Percentiles rank a stretch among this genome's conserved stretches.
Conservation (phyloP, 345 rosid species). For the Populus nigra region DNA sequence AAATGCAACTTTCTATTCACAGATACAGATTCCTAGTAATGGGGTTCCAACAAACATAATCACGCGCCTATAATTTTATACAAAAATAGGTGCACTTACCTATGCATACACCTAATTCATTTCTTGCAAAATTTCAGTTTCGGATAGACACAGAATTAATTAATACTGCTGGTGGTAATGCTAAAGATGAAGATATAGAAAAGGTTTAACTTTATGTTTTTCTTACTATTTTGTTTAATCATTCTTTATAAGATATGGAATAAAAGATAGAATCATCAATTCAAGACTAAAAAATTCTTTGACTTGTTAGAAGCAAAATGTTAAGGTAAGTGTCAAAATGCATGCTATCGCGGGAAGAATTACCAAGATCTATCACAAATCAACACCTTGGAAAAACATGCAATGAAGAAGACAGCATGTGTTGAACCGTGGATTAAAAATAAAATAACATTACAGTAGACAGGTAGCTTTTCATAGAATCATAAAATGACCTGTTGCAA, state of each 20-base stretch:
- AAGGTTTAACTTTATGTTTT: not conserved
- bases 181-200: not conserved
- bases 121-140: not conserved
- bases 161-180: not conserved
- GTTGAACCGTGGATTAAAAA: slow-evolving; percentile 6
- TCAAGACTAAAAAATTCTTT: not conserved
- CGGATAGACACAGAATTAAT: not conserved
- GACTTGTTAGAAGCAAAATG: not conserved
- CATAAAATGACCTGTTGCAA: slow-evolving; percentile 78
- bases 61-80: not conserved
- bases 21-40: not conserved
- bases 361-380: not conserved
- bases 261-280: not conserved
- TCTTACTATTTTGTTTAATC: not conserved
- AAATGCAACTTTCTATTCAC: not conserved
- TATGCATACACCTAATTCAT: not conserved
- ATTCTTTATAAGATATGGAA: not conserved
- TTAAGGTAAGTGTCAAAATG: not conserved
- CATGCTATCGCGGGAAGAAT: not conserved
- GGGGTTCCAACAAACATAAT: not conserved
- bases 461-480: not conserved
- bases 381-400: not conserved
- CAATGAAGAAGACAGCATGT: not conserved
- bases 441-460: not conserved
- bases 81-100: not conserved